Percentiles rank a stretch among this genome's conserved stretches.
Conservation (phyloP, 371 early-diverging fungal species). For the Circinella umbellata region DNA sequence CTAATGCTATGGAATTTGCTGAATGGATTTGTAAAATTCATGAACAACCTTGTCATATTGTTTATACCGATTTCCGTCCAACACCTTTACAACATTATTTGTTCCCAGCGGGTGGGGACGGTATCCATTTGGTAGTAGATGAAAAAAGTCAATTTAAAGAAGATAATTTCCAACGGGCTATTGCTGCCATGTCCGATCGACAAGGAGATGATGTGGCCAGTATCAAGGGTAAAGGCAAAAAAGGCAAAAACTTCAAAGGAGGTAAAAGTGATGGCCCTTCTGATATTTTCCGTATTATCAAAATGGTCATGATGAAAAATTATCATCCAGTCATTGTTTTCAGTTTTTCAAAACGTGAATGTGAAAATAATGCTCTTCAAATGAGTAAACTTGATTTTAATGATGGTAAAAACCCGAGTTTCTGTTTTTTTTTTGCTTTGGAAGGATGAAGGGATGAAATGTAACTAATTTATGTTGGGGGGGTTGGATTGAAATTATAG, state of each 20-base stretch:
- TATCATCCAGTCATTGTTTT: constrained; percentile 99
- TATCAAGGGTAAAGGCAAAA: constrained; percentile 40
- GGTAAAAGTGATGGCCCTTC: constrained; percentile 67
- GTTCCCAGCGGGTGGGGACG: constrained; percentile 93
- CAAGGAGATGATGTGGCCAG: constrained; percentile 63
- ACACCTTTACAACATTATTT: constrained; percentile 98
- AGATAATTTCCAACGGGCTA: constrained; percentile 93
- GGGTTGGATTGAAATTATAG: constrained; percentile 24
- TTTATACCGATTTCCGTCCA: constrained; percentile 99
- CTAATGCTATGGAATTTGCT: constrained; percentile 99
- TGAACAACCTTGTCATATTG: constrained; percentile 98
- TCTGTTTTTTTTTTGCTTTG: no score
- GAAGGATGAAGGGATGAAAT: no score
- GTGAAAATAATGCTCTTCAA: constrained; percentile 93
- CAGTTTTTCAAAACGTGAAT: constrained; percentile 97
- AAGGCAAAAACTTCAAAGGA: constrained; percentile 56
- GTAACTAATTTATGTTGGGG: no score
- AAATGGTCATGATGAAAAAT: constrained; percentile 92
- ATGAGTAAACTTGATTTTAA: constrained; percentile 96
- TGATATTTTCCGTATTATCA: constrained; percentile 93
- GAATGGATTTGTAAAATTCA: constrained; percentile 99
- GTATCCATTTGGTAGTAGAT: constrained; percentile 95
- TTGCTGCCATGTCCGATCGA: constrained; percentile 68
- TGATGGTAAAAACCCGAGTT: constrained; percentile 63
- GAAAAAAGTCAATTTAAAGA: constrained; percentile 95